Evolutionary conservation across 1,139 yeast species (phyloP), one percentile per base, ranked within the genome.

Genomic region (Groenewaldozyma auringiensis): DNA sequence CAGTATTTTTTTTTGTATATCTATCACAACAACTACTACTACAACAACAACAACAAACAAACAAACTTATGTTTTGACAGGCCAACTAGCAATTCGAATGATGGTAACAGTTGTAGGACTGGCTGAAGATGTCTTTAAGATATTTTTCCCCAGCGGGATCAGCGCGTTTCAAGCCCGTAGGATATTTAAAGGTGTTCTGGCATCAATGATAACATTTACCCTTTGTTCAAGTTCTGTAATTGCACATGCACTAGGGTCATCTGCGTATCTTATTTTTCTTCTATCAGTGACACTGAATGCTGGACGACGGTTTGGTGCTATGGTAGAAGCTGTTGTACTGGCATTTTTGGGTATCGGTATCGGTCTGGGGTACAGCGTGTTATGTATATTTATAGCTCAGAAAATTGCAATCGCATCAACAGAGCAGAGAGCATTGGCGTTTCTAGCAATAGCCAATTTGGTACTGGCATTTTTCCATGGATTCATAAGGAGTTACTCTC

Each of bases 201-300:
- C 68, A 44, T 61, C 71, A 2, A 66, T 74, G 0, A 58, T 69
- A 2, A 68, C 74, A 14, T 63, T 69, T 35, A 63, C 67, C 2
- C 59, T 71, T 33, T 65, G 71, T 41, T 50, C 70, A 27, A 64
- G 50, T 44, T 3, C 58, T 53, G 20, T 8, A 9, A 35, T 35
- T 21, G 16, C 8, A 4, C 8, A 16, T 11, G 25, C 21, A 13
- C 45, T 72, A n/a, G 76, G 76, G 2, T 52, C 56, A 1, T 67
- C 70, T 37, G 68, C 72, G 1, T 70, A 71, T 14, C 64, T 74
- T 65, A 55, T 71, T 22, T 71, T 74, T 0, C 52, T 74, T 37
- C 64, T 71, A 2, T 66, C 75, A 1, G 76, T 72, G 14, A 70
- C 70, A 53, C 68, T 70, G 29, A 75, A 72, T 53, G 76, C 76